These are phyloP conservation scores for Calvatia gigantea DNA, from an alignment of 768 basidiomycete species.

Conservation along the genomic window DNA sequence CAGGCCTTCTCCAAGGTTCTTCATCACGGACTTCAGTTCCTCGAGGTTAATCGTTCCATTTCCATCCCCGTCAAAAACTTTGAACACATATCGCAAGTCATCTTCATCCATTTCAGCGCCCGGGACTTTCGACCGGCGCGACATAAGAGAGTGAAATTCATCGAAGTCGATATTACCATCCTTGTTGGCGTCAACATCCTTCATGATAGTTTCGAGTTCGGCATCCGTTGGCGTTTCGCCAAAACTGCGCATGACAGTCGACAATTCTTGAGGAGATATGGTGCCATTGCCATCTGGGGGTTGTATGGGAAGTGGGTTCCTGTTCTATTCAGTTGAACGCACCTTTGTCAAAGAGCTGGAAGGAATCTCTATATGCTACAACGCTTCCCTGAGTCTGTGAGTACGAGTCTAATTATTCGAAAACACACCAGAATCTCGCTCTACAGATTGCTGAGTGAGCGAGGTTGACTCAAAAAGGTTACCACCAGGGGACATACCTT, in stretches of 20 bases:
- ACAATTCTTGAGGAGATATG: slow-evolving; percentile 84
- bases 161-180: slow-evolving; percentile 88
- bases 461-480: background rate
- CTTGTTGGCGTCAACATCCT: slow-evolving; percentile 74
- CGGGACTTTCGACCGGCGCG: slow-evolving; percentile 47
- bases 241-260: slow-evolving; percentile 86
- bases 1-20: slow-evolving; percentile 79
- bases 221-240: slow-evolving; percentile 90
- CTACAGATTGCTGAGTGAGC: background rate
- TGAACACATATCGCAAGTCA: slow-evolving; percentile 96
- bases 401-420: background rate
- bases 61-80: slow-evolving; percentile 94
- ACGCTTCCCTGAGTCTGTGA: background rate
- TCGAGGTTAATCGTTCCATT: slow-evolving; percentile 86
- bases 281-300: slow-evolving; percentile 81
- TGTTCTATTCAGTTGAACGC: too few relatives aligned
- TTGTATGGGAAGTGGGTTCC: background rate
- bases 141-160: slow-evolving; percentile 81
- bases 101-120: slow-evolving; percentile 47
- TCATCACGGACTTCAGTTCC: slow-evolving; percentile 91
- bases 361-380: slow-evolving; percentile 87
- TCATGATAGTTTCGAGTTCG: slow-evolving; percentile 90
- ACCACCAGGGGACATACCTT: background rate
- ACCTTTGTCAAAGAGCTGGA: slow-evolving; percentile 87
- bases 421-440: slow-evolving; percentile 6